A percentile compares a stretch with the other conserved stretches of the same genome.
Conservation (phyloP, 352 stramenopile genomes). For the Globisporangium barbulae region DNA sequence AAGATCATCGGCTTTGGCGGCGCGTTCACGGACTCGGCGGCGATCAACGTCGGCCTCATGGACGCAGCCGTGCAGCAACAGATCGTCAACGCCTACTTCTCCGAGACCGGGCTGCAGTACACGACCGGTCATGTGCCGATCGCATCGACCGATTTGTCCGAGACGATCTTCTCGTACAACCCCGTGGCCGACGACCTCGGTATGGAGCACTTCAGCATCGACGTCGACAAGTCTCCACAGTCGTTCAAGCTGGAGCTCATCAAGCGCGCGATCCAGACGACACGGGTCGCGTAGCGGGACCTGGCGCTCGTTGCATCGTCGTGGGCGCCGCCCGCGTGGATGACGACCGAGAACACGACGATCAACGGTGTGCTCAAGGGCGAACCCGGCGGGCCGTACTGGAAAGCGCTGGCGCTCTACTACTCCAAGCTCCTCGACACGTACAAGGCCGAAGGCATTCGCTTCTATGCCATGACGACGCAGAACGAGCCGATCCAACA, state of each 20-base stretch:
- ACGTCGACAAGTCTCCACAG: constrained; percentile 47
- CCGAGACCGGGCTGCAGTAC: constrained; percentile 56
- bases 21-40: constrained; percentile 76
- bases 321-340: constrained; percentile 77
- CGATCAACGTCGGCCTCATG: constrained; percentile 72
- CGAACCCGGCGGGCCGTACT: constrained; percentile 35
- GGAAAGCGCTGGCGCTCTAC: constrained; percentile 63
- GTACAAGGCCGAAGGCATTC: constrained; percentile 53
- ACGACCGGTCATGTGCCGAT: constrained; percentile 72
- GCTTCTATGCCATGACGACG: constrained; percentile 68
- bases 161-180: constrained; percentile 44
- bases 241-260: constrained; percentile 39
- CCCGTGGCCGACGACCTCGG: constrained; percentile 29
- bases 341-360: constrained; percentile 61
- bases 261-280: constrained; percentile 26
- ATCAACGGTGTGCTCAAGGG: constrained; percentile 47
- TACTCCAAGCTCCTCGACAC: constrained; percentile 79
- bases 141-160: constrained; percentile 74
- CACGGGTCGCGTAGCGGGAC: constrained; percentile 17
- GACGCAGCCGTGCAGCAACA: constrained; percentile 42
- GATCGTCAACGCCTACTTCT: constrained; percentile 68
- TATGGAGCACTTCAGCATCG: constrained; percentile 68
- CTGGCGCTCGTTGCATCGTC: constrained; percentile 66
- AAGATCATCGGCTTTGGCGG: constrained; percentile 78
- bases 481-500: constrained; percentile 73